These are phyloP conservation scores for Xylariaceae sp. DNA, from an alignment of 2,329 filamentous ascomycete species.

Conservation along the genomic window DNA sequence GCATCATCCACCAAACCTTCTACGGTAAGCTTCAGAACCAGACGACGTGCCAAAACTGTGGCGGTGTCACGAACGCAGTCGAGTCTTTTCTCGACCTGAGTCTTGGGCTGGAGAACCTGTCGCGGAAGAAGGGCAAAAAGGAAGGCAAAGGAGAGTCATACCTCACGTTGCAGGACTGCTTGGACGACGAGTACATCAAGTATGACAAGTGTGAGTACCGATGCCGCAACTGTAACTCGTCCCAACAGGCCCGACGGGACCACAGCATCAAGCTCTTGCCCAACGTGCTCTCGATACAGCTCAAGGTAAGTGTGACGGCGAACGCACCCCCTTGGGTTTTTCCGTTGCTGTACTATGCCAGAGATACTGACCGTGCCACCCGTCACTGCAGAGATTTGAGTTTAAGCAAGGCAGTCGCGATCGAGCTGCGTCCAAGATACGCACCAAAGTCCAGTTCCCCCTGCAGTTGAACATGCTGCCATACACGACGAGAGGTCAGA, in stretches of 20 bases:
- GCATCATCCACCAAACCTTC: conserved; percentile 90
- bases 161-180: conserved; percentile 63
- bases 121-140: conserved; percentile 60
- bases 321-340: too few species aligned
- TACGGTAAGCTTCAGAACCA: conserved; percentile 88
- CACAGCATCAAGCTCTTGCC: conserved; percentile 79
- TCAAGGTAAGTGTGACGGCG: conserved; percentile 59
- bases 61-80: conserved; percentile 72
- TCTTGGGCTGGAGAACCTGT: conserved; percentile 71
- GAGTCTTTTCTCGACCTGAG: conserved; percentile 90
- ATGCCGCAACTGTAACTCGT: conserved; percentile 72
- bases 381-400: conserved; percentile 56
- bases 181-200: conserved; percentile 81
- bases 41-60: conserved; percentile 84
- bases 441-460: conserved; percentile 80
- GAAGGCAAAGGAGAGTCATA: conserved; percentile 42
- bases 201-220: conserved; percentile 85
- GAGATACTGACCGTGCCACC: background rate
- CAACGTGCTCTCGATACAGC: conserved; percentile 83
- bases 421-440: conserved; percentile 75
- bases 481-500: conserved; percentile 67
- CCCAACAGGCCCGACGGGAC: conserved; percentile 76
- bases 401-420: conserved; percentile 61
- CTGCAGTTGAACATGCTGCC: conserved; percentile 84
- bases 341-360: background rate